Conservation (phyloP, 2,329 filamentous ascomycete genomes). For the Hypoxylon sp. region DNA sequence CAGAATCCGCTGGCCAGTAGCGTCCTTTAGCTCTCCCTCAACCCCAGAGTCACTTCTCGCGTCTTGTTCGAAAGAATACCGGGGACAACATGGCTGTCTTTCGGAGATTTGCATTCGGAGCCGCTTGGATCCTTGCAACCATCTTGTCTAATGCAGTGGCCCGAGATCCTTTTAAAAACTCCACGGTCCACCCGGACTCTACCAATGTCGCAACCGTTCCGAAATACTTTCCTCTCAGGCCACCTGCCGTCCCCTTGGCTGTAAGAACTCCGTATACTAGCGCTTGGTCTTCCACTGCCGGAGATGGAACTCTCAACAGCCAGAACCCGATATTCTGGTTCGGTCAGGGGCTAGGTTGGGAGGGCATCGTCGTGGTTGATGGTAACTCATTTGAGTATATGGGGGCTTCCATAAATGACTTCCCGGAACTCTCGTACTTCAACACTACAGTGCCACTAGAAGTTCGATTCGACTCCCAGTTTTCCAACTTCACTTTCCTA, state of each 20-base stretch:
- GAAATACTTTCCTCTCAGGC: constrained; percentile 58
- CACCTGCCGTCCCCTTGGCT: constrained; percentile 63
- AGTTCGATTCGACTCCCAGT: constrained; percentile 55
- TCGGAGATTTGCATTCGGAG: constrained; percentile 1
- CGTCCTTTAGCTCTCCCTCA: neutral
- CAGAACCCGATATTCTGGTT: constrained; percentile 83
- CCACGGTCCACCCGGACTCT: constrained; percentile 10
- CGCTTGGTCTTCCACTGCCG: constrained; percentile 68
- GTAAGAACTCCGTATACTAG: constrained; percentile 67
- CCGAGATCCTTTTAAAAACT: constrained; percentile 16
- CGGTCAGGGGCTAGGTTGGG: constrained; percentile 58
- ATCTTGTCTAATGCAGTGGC: constrained; percentile 6
- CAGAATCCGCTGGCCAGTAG: constrained; percentile 6
- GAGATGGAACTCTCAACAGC: constrained; percentile 75
- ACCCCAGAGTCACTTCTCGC: neutral
- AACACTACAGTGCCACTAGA: constrained; percentile 50
- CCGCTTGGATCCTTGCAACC: constrained; percentile 5
- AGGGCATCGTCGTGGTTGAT: constrained; percentile 56
- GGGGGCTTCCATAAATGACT: constrained; percentile 53
- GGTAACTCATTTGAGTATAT: constrained; percentile 54
- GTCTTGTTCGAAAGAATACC: neutral
- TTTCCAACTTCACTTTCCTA: constrained; percentile 56
- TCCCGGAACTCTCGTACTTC: constrained; percentile 46
- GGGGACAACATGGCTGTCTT: constrained; percentile 11
- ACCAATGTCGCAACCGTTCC: constrained; percentile 3